Conservation (phyloP, 352 stramenopile genomes). For the Phytophthora meadii region DNA sequence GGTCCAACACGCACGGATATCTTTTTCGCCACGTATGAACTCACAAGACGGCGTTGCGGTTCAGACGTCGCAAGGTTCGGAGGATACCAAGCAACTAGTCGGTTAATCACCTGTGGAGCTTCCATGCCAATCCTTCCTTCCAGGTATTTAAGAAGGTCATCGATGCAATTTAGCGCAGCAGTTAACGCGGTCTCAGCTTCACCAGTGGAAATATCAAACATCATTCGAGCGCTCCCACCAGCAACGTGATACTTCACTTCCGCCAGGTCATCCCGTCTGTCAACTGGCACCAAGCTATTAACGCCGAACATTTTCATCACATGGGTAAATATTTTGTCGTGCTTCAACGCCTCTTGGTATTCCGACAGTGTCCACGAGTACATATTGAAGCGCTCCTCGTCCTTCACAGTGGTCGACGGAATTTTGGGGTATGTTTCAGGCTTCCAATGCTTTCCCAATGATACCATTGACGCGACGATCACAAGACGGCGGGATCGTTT, state of each 20-base stretch:
- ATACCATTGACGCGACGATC: background rate
- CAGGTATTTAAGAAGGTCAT: background rate
- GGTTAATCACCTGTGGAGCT: no score
- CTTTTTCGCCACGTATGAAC: no score
- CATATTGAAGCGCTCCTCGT: background rate
- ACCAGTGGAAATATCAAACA: background rate
- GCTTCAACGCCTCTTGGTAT: background rate
- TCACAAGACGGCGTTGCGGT: no score
- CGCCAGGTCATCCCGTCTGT: background rate
- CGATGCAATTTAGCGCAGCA: background rate
- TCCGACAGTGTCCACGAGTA: background rate
- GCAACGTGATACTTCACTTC: background rate
- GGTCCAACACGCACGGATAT: no score
- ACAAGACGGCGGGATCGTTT: background rate
- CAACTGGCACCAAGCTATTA: background rate
- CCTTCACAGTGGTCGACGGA: background rate
- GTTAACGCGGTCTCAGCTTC: background rate
- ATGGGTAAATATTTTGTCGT: background rate
- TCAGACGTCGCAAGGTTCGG: no score
- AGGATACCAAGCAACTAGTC: no score
- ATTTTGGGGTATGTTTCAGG: background rate
- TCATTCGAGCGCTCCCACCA: background rate
- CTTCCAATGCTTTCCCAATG: background rate
- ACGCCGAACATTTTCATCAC: background rate
- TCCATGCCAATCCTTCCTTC: no score